Conservation (phyloP, 1,284 basidiomycete genomes). For the Trametes hirsuta region DNA sequence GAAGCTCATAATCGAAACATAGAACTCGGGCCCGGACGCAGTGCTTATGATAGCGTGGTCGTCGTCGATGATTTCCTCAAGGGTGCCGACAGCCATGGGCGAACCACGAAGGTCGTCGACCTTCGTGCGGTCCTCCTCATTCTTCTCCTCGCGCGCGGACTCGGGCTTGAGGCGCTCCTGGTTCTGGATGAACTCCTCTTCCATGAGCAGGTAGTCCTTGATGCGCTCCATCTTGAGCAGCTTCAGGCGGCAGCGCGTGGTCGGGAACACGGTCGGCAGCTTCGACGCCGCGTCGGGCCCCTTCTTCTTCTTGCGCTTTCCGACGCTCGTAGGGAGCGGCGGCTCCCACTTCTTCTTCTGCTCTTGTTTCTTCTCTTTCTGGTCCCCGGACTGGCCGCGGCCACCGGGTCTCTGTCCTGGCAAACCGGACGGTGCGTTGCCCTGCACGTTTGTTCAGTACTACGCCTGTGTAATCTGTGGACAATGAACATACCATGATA, state of each 20-base stretch:
- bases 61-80: slow-evolving; percentile 99
- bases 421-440: slow-evolving; percentile 79
- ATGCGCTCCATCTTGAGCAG: slow-evolving; percentile 97
- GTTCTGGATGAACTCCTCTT: slow-evolving; percentile 97
- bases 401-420: slow-evolving; percentile 45
- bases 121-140: slow-evolving; percentile 91
- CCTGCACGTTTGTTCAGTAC: slow-evolving; percentile 46
- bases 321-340: slow-evolving; percentile 95
- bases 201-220: slow-evolving; percentile 96
- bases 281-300: slow-evolving; percentile 93
- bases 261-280: slow-evolving; percentile 92
- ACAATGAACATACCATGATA: slow-evolving; percentile 28
- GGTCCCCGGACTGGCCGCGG: slow-evolving; percentile 44
- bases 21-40: slow-evolving; percentile 94
- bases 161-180: slow-evolving; percentile 90
- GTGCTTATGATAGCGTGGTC: slow-evolving; percentile 99
- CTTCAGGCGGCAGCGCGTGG: slow-evolving; percentile 94
- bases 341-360: slow-evolving; percentile 99
- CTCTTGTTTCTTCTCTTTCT: slow-evolving; percentile 62
- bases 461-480: background rate
- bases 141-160: slow-evolving; percentile 88
- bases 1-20: slow-evolving; percentile 98
- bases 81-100: slow-evolving; percentile 96
- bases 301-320: slow-evolving; percentile 92
- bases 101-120: slow-evolving; percentile 96